Evolutionary conservation across 257 asterid genomes (phyloP).

Genomic region (Solanum neorickii): DNA sequence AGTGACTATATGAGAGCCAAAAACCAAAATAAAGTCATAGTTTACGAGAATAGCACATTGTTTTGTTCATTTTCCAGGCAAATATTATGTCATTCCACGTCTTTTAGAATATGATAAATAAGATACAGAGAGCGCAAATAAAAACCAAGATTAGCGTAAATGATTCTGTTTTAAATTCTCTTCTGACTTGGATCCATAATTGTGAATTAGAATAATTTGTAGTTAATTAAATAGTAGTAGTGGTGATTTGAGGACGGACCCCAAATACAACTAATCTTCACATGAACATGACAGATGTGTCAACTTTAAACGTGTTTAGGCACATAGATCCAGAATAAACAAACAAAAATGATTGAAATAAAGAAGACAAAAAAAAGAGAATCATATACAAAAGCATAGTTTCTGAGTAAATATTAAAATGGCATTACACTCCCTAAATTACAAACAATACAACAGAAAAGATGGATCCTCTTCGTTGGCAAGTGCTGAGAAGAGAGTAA

Average conservation of each 20-base stretch:
- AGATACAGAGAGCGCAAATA: neutral
- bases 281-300: neutral
- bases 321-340: neutral
- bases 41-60: neutral
- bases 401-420: neutral
- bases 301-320: neutral
- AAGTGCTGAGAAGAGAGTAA: neutral
- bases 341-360: neutral
- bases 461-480: neutral
- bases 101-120: neutral
- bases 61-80: neutral
- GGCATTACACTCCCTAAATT: neutral
- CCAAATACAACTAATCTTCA: neutral
- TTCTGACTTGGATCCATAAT: neutral
- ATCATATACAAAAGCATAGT: neutral
- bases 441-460: neutral
- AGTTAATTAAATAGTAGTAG: neutral
- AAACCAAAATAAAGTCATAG: neutral
- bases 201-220: neutral
- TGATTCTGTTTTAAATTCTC: neutral
- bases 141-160: neutral
- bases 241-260: neutral
- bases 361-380: neutral
- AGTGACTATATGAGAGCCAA: neutral
- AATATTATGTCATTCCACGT: neutral